Conservation (phyloP, 139 green algal genomes). For the Gonium pectorale region DNA sequence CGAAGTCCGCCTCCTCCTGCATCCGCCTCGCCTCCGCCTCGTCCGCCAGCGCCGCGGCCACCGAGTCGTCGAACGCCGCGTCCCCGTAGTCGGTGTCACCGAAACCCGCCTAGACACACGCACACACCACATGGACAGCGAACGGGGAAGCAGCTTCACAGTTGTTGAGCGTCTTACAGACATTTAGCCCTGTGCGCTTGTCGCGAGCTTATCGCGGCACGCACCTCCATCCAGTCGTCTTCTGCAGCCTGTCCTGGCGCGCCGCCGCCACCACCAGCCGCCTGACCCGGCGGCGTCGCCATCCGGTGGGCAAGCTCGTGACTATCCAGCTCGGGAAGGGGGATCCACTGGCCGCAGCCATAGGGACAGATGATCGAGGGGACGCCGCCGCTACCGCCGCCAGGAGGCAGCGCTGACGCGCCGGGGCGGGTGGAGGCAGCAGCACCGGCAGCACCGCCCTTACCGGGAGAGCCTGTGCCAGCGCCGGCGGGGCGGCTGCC, state of each 20-base stretch:
- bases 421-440: not conserved
- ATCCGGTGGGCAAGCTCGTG: constrained; percentile 37
- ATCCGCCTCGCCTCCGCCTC: constrained; percentile 8
- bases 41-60: constrained; percentile 7
- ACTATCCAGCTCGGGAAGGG: constrained; percentile 18
- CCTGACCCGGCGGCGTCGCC: not conserved
- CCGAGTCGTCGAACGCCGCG: not conserved
- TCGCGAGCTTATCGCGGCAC: not conserved
- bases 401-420: not conserved
- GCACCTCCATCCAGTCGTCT: constrained; percentile 18
- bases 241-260: not conserved
- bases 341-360: constrained; percentile 42
- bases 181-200: too few species aligned
- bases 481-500: not conserved
- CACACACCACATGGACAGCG: too few species aligned
- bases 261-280: not conserved
- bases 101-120: not conserved
- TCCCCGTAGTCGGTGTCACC: constrained; percentile 14
- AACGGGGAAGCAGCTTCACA: too few species aligned
- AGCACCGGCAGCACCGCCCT: not conserved
- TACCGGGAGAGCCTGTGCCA: not conserved
- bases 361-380: constrained; percentile 14
- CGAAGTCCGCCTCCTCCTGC: constrained; percentile 36
- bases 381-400: not conserved
- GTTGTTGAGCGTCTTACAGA: too few species aligned